phyloP scores from a whole-genome alignment of 164 flowering plant species.

The Magnolia changhungtana region DNA sequence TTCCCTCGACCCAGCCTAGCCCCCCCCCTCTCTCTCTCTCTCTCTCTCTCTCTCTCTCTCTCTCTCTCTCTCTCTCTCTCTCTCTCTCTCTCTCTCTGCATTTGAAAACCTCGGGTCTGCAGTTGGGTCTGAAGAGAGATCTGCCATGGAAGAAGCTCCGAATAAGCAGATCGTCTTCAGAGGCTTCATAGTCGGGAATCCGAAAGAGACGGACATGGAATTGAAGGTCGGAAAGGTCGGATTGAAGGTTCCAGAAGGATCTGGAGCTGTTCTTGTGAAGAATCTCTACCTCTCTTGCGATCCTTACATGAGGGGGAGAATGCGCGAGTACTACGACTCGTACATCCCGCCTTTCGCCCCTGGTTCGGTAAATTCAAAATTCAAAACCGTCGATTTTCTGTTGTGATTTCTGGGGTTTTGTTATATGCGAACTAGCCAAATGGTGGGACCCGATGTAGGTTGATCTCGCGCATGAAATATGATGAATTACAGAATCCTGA shows the following conservation, averaged over 20 bases:
- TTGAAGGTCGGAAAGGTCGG: constrained; percentile 22
- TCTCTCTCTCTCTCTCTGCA: background rate
- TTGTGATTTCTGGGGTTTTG: background rate
- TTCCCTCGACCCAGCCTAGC: background rate
- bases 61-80: background rate
- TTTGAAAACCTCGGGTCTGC: background rate
- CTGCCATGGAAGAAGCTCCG: constrained; percentile 1
- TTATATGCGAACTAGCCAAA: no score
- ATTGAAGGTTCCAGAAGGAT: constrained; percentile 21
- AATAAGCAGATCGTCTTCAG: constrained; percentile 42
- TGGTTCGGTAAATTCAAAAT: constrained; percentile 19
- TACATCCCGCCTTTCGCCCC: constrained; percentile 35
- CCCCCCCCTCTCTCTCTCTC: background rate
- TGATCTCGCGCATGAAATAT: no score
- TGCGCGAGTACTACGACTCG: constrained; percentile 28
- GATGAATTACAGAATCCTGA: no score
- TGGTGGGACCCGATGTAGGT: no score
- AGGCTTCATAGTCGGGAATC: constrained; percentile 25
- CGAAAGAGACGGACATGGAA: constrained; percentile 40
- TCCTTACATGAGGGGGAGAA: constrained; percentile 38
- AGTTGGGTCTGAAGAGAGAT: background rate
- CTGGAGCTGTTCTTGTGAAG: constrained; percentile 32
- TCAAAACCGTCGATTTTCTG: background rate
- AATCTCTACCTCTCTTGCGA: constrained; percentile 39
- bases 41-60: background rate